Evolutionary conservation across 2,329 filamentous ascomycete genomes (phyloP).

Genomic region (Penicillium sp.): DNA sequence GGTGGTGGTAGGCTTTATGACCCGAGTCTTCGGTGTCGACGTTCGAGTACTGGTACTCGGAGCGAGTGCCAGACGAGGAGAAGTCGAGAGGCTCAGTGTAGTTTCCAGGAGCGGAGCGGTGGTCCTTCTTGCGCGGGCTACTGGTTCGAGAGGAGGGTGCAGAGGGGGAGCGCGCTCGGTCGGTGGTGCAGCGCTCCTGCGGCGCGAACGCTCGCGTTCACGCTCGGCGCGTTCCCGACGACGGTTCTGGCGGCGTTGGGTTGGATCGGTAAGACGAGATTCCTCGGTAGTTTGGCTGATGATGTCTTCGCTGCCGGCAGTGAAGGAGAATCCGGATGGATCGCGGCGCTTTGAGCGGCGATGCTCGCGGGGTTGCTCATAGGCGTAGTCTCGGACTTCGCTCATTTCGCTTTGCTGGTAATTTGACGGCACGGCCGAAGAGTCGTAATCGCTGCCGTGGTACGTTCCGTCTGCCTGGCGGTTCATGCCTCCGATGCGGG

Average conservation of each 20-base stretch:
- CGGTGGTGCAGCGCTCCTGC: slow-evolving; percentile 14
- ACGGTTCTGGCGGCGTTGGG: slow-evolving; percentile 30
- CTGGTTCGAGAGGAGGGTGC: slow-evolving; percentile 33
- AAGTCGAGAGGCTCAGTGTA: slow-evolving; percentile 48
- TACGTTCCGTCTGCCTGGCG: slow-evolving; percentile 76
- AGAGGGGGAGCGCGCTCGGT: slow-evolving; percentile 18
- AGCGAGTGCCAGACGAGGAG: slow-evolving; percentile 36
- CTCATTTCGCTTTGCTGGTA: slow-evolving; percentile 48
- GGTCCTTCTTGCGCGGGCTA: slow-evolving; percentile 38
- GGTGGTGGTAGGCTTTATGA: slow-evolving; percentile 57
- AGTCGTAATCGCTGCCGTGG: slow-evolving; percentile 71
- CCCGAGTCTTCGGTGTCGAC: slow-evolving; percentile 45
- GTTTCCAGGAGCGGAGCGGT: slow-evolving; percentile 36
- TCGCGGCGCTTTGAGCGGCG: slow-evolving; percentile 26
- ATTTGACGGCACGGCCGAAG: slow-evolving; percentile 59
- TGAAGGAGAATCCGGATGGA: slow-evolving; percentile 49
- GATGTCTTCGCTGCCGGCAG: slow-evolving; percentile 47
- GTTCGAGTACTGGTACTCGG: slow-evolving; percentile 43
- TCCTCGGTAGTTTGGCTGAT: slow-evolving; percentile 40
- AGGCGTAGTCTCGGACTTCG: slow-evolving; percentile 46
- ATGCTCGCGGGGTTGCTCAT: slow-evolving; percentile 25
- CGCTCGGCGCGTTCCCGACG: slow-evolving; percentile 27
- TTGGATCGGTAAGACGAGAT: slow-evolving; percentile 30
- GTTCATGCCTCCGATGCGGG: slow-evolving; percentile 86
- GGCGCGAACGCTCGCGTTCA: neutral